Evolutionary conservation across 2,329 filamentous ascomycete genomes (phyloP).

Genomic region (Ophiostoma fasciatum): DNA sequence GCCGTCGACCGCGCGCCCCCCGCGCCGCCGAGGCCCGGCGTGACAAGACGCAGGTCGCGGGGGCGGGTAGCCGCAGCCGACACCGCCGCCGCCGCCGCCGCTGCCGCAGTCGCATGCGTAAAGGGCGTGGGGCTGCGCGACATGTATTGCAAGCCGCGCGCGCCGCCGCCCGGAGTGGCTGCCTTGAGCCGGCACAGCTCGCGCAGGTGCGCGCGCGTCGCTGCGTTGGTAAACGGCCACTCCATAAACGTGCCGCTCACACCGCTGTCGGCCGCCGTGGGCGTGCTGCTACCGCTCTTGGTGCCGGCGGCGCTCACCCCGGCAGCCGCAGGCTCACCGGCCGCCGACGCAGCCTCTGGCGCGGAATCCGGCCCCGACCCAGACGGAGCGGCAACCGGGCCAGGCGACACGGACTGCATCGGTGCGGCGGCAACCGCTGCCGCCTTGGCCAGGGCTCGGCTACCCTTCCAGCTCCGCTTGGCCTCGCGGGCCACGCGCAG

Average conservation of each 20-base stretch:
- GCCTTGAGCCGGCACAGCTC: constrained; percentile 46
- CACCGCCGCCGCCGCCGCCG: no score
- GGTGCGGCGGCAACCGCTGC: no score
- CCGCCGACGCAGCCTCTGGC: background rate
- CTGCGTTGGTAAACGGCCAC: constrained; percentile 50
- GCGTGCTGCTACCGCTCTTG: constrained; percentile 40
- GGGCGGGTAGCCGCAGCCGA: constrained; percentile 27
- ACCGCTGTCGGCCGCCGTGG: constrained; percentile 27
- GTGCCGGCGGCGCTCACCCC: constrained; percentile 15
- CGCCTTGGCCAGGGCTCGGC: constrained; percentile 24
- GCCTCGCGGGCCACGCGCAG: constrained; percentile 50
- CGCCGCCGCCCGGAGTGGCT: constrained; percentile 24
- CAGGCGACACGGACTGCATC: no score
- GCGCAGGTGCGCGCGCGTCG: constrained; percentile 46
- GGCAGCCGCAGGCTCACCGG: no score
- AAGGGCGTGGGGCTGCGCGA: constrained; percentile 42
- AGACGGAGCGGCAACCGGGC: no score
- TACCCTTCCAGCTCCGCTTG: constrained; percentile 51
- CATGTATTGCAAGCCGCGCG: constrained; percentile 29
- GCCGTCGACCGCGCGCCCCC: no score
- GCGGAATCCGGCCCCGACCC: no score
- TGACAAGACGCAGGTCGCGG: constrained; percentile 27
- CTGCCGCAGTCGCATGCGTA: no score
- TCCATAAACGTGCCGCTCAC: constrained; percentile 32
- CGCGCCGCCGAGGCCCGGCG: no score